Evolutionary conservation across 768 basidiomycete genomes (phyloP), one percentile per base, ranked within the genome.

Genomic region (Rhodotorula graminis): DNA sequence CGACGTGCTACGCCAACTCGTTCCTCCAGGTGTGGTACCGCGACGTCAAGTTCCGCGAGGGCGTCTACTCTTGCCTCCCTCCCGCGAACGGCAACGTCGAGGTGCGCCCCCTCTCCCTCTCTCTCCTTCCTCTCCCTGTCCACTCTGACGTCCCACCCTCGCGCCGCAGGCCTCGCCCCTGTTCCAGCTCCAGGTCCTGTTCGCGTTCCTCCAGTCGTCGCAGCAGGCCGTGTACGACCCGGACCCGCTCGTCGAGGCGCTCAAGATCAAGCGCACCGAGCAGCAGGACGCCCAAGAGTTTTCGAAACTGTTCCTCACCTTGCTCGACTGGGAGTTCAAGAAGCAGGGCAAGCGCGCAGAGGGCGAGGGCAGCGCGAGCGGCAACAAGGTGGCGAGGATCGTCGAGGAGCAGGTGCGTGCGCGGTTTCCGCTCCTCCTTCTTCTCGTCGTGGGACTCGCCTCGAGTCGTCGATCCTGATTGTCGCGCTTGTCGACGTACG

Each of bases 261-360:
- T 98, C 64, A 86, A 88, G 69, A 82, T 98, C 52, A 86, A 89
- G 29, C 88, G 88, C 2, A 85, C 88, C 9, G 91, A 96, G 78
- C 95, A 98, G 79, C 94, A 97, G 81, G 95, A 98, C 82, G 93
- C 95, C 44, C 92, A 94, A 81, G 95, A 98, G 92, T 96, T 97
- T 80, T 93, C 92, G 5, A 97, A 97, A 77, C 85, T 97, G 27
- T 95, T 97, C 81, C 90, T 97, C 86, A 87, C 88, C 21, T 89
- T 93, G 78, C 84, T 97, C 47, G 91, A 92, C 73, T 84, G 84
- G 14, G 92, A 96, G 81, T 96, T 96, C 80, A 85, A 87, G 81
- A 92, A 90, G 79, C 93, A 96, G 78, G 82, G 50, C 2, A 33
- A 46, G 21, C 64, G 55, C 44, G 53, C 63, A 0, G 62, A 67